phyloP scores from a whole-genome alignment of 331 rosid genomes.

The Acacia pycnantha region DNA sequence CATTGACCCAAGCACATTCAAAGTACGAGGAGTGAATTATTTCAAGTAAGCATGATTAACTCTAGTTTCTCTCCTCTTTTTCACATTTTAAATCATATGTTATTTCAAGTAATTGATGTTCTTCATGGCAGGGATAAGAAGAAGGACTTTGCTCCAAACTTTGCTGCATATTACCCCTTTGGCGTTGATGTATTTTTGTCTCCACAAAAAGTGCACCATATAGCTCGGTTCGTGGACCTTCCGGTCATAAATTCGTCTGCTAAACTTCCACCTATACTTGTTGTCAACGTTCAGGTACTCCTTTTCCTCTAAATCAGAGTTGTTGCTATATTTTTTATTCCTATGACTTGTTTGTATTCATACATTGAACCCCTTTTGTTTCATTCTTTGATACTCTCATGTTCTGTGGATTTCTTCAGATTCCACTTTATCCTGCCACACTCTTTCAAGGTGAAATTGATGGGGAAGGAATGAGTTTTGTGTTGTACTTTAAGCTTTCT shows the following conservation, averaged over 20 bases:
- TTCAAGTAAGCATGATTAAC: constrained; percentile 57
- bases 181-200: constrained; percentile 96
- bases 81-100: not conserved
- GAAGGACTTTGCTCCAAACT: constrained; percentile 75
- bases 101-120: constrained; percentile 23
- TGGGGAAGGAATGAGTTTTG: constrained; percentile 93
- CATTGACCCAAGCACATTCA: constrained; percentile 77
- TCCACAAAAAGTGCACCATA: constrained; percentile 76
- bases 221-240: constrained; percentile 84
- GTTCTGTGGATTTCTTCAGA: constrained; percentile 44
- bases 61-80: constrained; percentile 2
- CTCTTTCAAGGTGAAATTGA: constrained; percentile 91
- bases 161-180: constrained; percentile 87
- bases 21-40: constrained; percentile 80
- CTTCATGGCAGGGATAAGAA: constrained; percentile 76
- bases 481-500: constrained; percentile 89
- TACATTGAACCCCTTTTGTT: not conserved
- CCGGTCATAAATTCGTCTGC: constrained; percentile 60
- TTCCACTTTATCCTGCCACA: constrained; percentile 84
- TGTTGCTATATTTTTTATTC: not conserved
- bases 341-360: not conserved
- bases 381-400: not conserved
- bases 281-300: constrained; percentile 92
- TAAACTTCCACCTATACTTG: constrained; percentile 77
- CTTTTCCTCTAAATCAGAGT: constrained; percentile 4